phyloP scores from a whole-genome alignment of 2,329 filamentous ascomycete species.

The Aureobasidium uvarum region DNA sequence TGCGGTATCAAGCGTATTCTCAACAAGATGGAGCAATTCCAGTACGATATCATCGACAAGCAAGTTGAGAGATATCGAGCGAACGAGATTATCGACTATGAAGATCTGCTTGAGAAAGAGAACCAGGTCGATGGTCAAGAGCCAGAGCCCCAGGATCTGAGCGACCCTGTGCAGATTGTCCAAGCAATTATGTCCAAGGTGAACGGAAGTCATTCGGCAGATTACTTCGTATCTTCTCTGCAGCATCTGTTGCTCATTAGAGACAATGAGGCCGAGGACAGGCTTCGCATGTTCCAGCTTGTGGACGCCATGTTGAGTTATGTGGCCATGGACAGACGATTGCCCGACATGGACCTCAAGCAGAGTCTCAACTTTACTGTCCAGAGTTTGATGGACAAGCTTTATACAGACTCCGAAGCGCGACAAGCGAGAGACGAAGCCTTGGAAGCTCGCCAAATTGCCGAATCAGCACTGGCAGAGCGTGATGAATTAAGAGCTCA shows the following conservation, averaged over 20 bases:
- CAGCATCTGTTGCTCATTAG: constrained; percentile 93
- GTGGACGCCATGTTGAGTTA: constrained; percentile 99
- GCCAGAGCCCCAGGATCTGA: constrained; percentile 85
- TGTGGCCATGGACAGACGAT: constrained; percentile 92
- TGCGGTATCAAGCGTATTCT: constrained; percentile 93
- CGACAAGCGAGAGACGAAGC: constrained; percentile 89
- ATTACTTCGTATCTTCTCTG: constrained; percentile 93
- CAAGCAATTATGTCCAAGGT: constrained; percentile 88
- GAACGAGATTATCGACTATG: constrained; percentile 97
- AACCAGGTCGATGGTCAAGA: constrained; percentile 84
- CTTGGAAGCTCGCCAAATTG: constrained; percentile 84
- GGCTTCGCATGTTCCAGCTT: constrained; percentile 92
- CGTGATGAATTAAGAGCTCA: constrained; percentile 90
- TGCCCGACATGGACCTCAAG: constrained; percentile 97
- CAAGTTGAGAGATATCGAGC: constrained; percentile 90
- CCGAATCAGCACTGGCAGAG: constrained; percentile 93
- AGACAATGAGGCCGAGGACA: constrained; percentile 88
- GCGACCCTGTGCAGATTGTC: constrained; percentile 87
- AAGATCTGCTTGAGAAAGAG: constrained; percentile 91
- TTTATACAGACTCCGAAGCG: constrained; percentile 95
- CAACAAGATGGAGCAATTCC: constrained; percentile 96
- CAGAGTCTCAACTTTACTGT: constrained; percentile 98
- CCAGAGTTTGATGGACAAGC: constrained; percentile 88
- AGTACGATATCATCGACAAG: constrained; percentile 98
- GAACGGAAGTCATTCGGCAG: constrained; percentile 77